Evolutionary conservation across 2,329 filamentous ascomycete species (phyloP), one percentile per base, ranked within the genome.

Genomic region (Diaporthe helianthi): DNA sequence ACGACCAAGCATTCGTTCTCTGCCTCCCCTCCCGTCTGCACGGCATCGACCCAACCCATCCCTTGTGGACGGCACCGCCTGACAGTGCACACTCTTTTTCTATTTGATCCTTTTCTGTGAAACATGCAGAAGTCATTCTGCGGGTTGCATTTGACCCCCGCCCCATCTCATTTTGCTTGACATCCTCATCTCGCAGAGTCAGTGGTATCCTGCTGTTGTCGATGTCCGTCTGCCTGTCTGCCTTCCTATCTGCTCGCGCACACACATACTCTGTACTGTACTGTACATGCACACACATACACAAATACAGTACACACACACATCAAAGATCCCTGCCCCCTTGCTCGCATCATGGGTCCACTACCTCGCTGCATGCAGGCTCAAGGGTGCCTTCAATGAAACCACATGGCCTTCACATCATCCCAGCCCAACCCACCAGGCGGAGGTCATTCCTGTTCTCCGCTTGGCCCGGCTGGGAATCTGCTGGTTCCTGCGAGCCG

Each of bases 371-470:
- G 58, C 58, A 36, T 61, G 58, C 58, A 61, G 29, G 41, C 41
- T 49, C 58, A 33, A 63, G 58, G 58, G 41, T 63, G 58, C 58
- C 36, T 63, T 49, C 44, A 63, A 63, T 63, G 58, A 63, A 63
- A 63, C 58, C 58, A 63, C 29, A 63, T 49, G 58, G 41, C 58
- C 58, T 47, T 61, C 41, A 47, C 24, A 33, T 47, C 58, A 36
- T 26, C 58, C 58, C 29, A 61, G 58, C 58, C 26, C 44, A 24
- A 19, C 26, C 58, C 58, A 61, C 58, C 58, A 47, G 49, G 58
- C 41, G 58, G 58, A 61, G 58, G 41, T 29, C 58, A 24, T 24
- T 63, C 41, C 29, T 63, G 19, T 63, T 63, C 58, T 63, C 58
- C 58, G 49, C 58, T 36, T 63, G 58, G 26, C 58, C 58, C 58